Evolutionary conservation across 2,329 filamentous ascomycete species (phyloP).

Genomic region (Leptographium flavum): DNA sequence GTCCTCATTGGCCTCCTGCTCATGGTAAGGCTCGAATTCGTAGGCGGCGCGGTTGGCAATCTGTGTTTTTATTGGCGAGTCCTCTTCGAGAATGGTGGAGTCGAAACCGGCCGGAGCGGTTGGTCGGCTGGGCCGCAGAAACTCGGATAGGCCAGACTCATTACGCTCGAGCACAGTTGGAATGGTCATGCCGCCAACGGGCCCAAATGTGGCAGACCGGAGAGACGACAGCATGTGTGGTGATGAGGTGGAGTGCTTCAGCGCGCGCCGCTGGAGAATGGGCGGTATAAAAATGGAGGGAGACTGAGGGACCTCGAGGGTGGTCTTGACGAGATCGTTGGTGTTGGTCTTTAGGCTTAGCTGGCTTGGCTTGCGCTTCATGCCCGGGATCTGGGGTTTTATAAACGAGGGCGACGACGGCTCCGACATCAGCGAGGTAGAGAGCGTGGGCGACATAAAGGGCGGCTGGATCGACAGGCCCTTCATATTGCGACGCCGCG

Average conservation of each 20-base stretch:
- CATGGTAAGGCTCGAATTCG: conserved; percentile 46
- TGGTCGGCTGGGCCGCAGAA: conserved; percentile 37
- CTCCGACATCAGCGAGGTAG: conserved; percentile 39
- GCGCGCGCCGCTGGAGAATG: conserved; percentile 45
- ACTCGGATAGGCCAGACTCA: conserved; percentile 44
- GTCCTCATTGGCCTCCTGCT: conserved; percentile 61
- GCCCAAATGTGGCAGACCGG: conserved; percentile 45
- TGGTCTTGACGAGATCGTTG: conserved; percentile 36
- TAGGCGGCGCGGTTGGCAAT: conserved; percentile 44
- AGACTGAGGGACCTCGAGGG: conserved; percentile 40
- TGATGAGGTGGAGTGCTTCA: conserved; percentile 55
- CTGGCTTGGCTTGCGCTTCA: conserved; percentile 63
- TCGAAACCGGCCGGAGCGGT: conserved; percentile 20
- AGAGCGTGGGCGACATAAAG: conserved; percentile 29
- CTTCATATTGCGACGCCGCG: conserved; percentile 71
- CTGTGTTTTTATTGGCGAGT: conserved; percentile 45
- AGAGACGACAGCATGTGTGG: conserved; percentile 50
- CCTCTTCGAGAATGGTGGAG: conserved; percentile 36
- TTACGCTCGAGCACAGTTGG: conserved; percentile 46
- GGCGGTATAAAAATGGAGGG: conserved; percentile 32
- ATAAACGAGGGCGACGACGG: conserved; percentile 66
- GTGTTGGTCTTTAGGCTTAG: conserved; percentile 63
- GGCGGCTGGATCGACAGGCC: conserved; percentile 65
- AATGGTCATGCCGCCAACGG: conserved; percentile 48
- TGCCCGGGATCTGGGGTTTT: conserved; percentile 58